These are phyloP conservation scores for Aspergillus haitiensis DNA, from an alignment of 495 filamentous ascomycete species.

Conservation along the genomic window DNA sequence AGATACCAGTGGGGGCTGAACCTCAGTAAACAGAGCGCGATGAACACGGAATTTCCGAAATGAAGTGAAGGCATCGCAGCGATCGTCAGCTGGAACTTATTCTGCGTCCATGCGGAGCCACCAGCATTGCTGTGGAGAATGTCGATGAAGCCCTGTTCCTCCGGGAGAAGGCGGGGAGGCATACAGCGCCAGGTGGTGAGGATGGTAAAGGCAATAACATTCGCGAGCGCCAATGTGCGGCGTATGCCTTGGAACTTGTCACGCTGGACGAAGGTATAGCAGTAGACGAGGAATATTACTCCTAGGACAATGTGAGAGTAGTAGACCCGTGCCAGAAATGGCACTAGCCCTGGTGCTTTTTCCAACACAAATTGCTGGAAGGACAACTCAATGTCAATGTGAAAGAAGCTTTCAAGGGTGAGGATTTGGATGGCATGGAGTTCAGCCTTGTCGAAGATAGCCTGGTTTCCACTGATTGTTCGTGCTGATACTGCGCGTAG, in stretches of 20 bases:
- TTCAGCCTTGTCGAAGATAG: conserved; percentile 44
- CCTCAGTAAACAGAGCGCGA: conserved; percentile 56
- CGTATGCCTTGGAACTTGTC: conserved; percentile 54
- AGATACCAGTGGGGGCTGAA: conserved; percentile 41
- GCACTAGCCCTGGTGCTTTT: conserved; percentile 59
- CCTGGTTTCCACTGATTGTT: conserved; percentile 45
- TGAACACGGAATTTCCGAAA: conserved; percentile 59
- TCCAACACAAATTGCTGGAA: conserved; percentile 38
- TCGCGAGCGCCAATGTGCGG: conserved; percentile 59
- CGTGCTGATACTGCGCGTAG: conserved; percentile 59
- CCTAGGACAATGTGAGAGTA: conserved; percentile 55
- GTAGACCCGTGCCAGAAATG: conserved; percentile 50
- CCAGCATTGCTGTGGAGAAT: conserved; percentile 57
- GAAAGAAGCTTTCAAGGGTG: conserved; percentile 49
- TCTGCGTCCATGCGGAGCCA: conserved; percentile 59
- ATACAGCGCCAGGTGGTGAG: conserved; percentile 61
- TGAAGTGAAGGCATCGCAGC: conserved; percentile 61
- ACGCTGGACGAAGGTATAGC: conserved; percentile 56
- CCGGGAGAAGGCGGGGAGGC: conserved; percentile 60
- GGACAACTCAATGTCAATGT: conserved; percentile 54
- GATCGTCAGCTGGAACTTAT: conserved; percentile 55
- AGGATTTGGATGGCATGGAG: conserved; percentile 54
- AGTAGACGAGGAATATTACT: conserved; percentile 50
- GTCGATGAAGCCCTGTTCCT: conserved; percentile 62
- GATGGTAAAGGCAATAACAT: conserved; percentile 58